Base-by-base conservation (phyloP, 345 rosid genomes). In the Moringa oleifera region DNA sequence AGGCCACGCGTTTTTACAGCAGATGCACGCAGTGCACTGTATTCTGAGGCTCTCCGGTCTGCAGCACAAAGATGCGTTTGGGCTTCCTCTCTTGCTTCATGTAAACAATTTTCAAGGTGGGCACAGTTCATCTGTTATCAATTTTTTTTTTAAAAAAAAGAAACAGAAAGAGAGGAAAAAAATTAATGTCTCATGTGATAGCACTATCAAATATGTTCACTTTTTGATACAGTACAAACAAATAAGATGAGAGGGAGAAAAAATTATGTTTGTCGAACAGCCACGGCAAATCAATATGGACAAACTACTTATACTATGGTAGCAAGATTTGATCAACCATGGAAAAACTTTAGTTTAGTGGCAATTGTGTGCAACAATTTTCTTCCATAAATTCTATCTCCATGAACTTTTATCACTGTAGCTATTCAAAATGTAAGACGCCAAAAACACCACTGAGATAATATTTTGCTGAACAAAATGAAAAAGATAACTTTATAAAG, bases 31-130 rank as follows among this genome's bases (percentile, higher is more conserved):
- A 91, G 72, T 24, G 93, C 76, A 61, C 33, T 79, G 68, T 91
- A 95, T 73, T 95, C 91, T 3, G 93, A 83, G 59, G 99, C 91
- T 69, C 94, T 87, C 64, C 90, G 63, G 55, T 89, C 96, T 71
- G 98, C 96, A 13, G 94, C 94, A 72, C 95, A 95, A 10, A 90
- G 95, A 79, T 89, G 87, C 61, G 96, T 91, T 68, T 95, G 98
- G 36, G 96, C 98, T 80, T 91, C 99, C 75, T 95, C 88, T 75
- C 99, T 89, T 70, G 96, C 98, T 74, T 95, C 98, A 75, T 95
- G 98, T 79, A 95, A 82, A 75, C 94, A 87, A 71, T 87, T 95
- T 80, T 95, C 99, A 74, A 95, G 77, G 84, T 87, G 98, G 49
- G 90, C 99, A 72, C 97, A 87, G 62, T 95, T 95, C 96, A 95